Conservation (phyloP, 1,139 yeast genomes). For the Chernovozyma sophiae-reginae region DNA sequence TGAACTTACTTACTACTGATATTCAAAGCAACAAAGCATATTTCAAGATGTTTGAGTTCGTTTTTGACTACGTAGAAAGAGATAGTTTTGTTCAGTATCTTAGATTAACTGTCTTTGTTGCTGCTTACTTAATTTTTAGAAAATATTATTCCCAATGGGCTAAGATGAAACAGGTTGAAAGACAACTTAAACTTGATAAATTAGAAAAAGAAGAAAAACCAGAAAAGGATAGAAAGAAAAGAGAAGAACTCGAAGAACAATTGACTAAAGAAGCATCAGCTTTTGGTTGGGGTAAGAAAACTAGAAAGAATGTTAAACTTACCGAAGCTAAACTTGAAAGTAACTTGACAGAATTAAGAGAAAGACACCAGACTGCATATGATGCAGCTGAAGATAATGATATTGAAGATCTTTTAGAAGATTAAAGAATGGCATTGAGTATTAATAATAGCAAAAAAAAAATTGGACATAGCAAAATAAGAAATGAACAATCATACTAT, state of each 20-base stretch:
- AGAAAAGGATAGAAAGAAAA: slow-evolving; percentile 30
- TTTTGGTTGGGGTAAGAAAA: slow-evolving; percentile 79
- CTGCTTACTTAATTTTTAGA: slow-evolving; percentile 35
- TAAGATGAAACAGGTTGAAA: slow-evolving; percentile 48
- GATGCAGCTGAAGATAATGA: slow-evolving; percentile 64
- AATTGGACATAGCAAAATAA: too few relatives aligned
- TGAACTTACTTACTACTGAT: too few relatives aligned
- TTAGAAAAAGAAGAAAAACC: slow-evolving; percentile 34
- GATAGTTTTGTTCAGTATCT: slow-evolving; percentile 35
- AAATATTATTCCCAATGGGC: slow-evolving; percentile 38
- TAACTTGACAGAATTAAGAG: slow-evolving; percentile 40
- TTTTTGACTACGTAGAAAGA: slow-evolving; percentile 33
- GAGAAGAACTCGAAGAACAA: slow-evolving; percentile 25
- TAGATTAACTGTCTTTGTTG: slow-evolving; percentile 32
- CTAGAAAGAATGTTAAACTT: slow-evolving; percentile 53
- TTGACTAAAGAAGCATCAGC: slow-evolving; percentile 39
- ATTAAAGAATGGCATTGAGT: too few relatives aligned
- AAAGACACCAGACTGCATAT: slow-evolving; percentile 38
- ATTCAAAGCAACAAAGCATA: background rate
- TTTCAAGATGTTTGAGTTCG: slow-evolving; percentile 25
- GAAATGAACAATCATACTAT: too few relatives aligned
- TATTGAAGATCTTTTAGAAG: slow-evolving; percentile 61
- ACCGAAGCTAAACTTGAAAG: slow-evolving; percentile 53
- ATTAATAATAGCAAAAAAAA: too few relatives aligned
- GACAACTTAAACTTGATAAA: slow-evolving; percentile 48